Conservation (phyloP, 192 early-diverging fungal species). For the Mortierella claussenii region DNA sequence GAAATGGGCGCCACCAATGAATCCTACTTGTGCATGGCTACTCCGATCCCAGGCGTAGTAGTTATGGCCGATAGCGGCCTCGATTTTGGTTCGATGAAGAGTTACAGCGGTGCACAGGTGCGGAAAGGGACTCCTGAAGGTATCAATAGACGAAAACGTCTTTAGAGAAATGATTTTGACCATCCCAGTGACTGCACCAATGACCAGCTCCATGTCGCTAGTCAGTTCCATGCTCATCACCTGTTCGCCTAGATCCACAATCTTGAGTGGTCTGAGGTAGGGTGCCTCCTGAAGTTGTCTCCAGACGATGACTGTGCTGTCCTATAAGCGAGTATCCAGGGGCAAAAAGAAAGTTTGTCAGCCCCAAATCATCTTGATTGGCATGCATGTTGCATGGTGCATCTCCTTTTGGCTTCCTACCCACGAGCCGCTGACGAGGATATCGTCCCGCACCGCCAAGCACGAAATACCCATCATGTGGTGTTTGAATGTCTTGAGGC, state of each 20-base stretch:
- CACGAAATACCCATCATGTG: conserved; percentile 41
- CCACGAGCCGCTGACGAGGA: conserved; percentile 47
- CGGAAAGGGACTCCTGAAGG: conserved; percentile 15
- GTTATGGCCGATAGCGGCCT: conserved; percentile 32
- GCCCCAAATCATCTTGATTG: no score
- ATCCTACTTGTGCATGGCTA: conserved; percentile 12
- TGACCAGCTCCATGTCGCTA: conserved; percentile 19
- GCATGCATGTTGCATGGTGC: no score
- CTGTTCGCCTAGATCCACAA: conserved; percentile 44
- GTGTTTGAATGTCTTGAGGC: conserved; percentile 17
- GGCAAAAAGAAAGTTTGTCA: no score
- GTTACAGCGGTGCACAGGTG: conserved; percentile 28
- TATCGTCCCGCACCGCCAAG: conserved; percentile 14
- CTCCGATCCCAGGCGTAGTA: conserved; percentile 42
- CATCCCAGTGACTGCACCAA: conserved; percentile 31
- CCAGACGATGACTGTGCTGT: conserved; percentile 38
- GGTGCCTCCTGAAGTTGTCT: conserved; percentile 19
- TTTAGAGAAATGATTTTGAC: conserved; percentile 42
- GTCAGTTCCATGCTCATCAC: conserved; percentile 39
- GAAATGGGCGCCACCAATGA: conserved; percentile 20
- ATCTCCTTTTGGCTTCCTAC: neutral
- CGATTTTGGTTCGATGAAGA: conserved; percentile 17
- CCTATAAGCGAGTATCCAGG: no score
- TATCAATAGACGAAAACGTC: conserved; percentile 17
- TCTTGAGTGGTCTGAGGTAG: conserved; percentile 30